A percentile compares a stretch with the other conserved stretches of the same genome.
Conservation (phyloP, 202 grass and related monocot species). For the Panicum hallii region DNA sequence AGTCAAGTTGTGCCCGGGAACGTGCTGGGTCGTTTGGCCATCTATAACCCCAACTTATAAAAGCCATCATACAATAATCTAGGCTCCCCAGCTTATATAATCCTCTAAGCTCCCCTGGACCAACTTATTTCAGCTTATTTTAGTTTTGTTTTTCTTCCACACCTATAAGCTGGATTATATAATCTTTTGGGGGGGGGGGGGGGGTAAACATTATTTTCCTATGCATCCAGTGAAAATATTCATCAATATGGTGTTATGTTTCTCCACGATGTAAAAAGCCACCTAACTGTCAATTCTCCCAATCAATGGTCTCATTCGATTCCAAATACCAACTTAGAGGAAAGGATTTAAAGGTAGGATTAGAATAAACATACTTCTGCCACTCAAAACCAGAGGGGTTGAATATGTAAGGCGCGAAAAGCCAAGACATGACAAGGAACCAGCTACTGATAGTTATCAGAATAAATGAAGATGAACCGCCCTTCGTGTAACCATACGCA, state of each 20-base stretch:
- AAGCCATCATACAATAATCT: no score
- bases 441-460: constrained; percentile 94
- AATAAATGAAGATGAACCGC: constrained; percentile 82
- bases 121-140: no score
- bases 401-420: constrained; percentile 98
- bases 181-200: no score
- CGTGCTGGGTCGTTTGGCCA: no score
- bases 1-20: no score
- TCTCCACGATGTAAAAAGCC: not conserved
- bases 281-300: not conserved
- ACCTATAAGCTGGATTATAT: no score
- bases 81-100: no score
- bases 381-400: constrained; percentile 99
- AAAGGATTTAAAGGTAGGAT: constrained; percentile 3
- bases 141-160: no score
- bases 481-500: constrained; percentile 85
- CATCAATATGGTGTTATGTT: constrained; percentile 8
- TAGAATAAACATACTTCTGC: constrained; percentile 81
- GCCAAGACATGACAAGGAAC: constrained; percentile 92
- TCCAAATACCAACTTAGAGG: constrained; percentile 11
- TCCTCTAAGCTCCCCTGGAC: no score
- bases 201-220: not conserved
- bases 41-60: no score
- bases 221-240: not conserved
- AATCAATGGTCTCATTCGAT: not conserved